Conservation (phyloP, 2,329 filamentous ascomycete genomes). For the Gremmenia infestans region DNA sequence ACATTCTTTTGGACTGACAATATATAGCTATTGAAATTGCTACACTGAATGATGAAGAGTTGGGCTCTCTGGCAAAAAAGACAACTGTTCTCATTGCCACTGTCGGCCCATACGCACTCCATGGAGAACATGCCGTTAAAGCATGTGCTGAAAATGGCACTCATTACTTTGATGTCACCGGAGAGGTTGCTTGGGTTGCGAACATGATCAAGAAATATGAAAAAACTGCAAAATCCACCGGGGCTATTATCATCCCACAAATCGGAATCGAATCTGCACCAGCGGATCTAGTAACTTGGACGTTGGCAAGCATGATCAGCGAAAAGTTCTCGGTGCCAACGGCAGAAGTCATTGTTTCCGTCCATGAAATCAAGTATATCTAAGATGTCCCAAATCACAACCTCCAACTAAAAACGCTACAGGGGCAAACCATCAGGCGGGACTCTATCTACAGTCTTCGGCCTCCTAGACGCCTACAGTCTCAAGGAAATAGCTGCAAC, state of each 20-base stretch:
- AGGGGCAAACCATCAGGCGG: conserved; percentile 56
- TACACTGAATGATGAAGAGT: conserved; percentile 40
- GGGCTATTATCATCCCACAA: conserved; percentile 58
- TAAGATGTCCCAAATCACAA: background rate
- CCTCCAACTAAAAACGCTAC: conserved; percentile 12
- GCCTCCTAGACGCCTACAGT: conserved; percentile 48
- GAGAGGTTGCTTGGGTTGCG: conserved; percentile 53
- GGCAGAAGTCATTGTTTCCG: conserved; percentile 48
- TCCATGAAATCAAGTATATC: conserved; percentile 39
- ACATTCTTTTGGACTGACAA: conserved; percentile 6
- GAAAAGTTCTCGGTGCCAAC: conserved; percentile 45
- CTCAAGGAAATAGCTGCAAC: conserved; percentile 43
- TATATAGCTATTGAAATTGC: conserved; percentile 48
- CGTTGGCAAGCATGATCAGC: conserved; percentile 43
- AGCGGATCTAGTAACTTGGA: conserved; percentile 53
- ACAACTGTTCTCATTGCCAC: conserved; percentile 52
- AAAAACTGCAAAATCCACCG: conserved; percentile 44
- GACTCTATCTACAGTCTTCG: conserved; percentile 63
- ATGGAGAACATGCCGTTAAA: conserved; percentile 55
- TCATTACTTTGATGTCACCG: conserved; percentile 60
- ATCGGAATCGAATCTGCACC: conserved; percentile 58
- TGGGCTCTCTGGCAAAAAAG: conserved; percentile 49
- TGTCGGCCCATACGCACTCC: conserved; percentile 53
- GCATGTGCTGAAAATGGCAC: conserved; percentile 59
- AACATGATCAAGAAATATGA: conserved; percentile 58